Conservation (phyloP, 169 alveolate genomes). For the Theileria orientalis region DNA sequence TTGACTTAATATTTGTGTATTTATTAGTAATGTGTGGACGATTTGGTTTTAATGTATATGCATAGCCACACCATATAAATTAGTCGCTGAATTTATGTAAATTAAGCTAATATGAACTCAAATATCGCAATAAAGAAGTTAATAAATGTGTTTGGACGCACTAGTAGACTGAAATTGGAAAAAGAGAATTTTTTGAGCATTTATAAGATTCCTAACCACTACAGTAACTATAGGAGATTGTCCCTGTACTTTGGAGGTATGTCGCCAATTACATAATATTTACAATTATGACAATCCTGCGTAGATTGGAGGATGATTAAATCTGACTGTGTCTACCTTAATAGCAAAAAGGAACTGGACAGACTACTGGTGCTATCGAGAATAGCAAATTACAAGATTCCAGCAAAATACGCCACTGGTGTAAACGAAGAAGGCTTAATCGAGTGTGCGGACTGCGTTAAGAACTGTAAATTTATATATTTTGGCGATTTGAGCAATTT, state of each 20-base stretch:
- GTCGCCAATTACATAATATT: background rate
- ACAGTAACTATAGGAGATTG: background rate
- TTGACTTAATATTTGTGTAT: background rate
- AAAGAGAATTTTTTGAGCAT: slow-evolving; percentile 2
- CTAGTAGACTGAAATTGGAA: background rate
- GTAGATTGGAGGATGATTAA: slow-evolving; percentile 22
- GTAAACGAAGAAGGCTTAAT: background rate
- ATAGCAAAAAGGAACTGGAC: background rate
- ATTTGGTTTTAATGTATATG: background rate
- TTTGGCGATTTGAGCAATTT: background rate
- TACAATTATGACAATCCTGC: background rate
- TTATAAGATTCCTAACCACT: slow-evolving; percentile 15
- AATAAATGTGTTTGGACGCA: slow-evolving; percentile 7
- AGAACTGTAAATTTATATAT: slow-evolving; percentile 7
- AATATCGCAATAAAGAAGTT: slow-evolving; percentile 13
- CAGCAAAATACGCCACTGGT: background rate
- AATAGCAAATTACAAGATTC: background rate
- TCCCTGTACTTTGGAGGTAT: slow-evolving; percentile 24
- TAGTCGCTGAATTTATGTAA: background rate
- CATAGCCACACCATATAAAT: background rate
- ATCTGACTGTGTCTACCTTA: slow-evolving; percentile 17
- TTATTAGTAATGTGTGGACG: background rate
- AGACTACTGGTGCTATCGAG: slow-evolving; percentile 6
- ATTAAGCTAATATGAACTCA: background rate
- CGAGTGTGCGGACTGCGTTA: slow-evolving; percentile 5